These are phyloP conservation scores for Chlorociboria aeruginascens DNA, from an alignment of 495 filamentous ascomycete species.

Conservation along the genomic window DNA sequence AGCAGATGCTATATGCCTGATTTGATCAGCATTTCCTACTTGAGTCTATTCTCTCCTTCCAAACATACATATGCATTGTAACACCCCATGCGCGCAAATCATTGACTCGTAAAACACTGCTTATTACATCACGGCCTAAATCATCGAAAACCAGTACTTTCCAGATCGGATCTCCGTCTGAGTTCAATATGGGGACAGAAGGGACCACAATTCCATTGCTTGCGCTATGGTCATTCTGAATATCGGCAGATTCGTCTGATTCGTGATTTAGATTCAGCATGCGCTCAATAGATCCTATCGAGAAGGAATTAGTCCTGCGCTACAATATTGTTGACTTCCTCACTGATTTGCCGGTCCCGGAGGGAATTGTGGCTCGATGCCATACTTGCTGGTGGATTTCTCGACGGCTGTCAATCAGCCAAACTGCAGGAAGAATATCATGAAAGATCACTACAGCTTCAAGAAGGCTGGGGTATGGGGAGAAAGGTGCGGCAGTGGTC, in stretches of 20 bases:
- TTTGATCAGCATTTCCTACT: conserved; percentile 7
- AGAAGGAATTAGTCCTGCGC: conserved; percentile 16
- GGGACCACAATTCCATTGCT: conserved; percentile 52
- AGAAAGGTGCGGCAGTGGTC: neutral
- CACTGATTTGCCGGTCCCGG: conserved; percentile 94
- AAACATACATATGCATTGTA: conserved; percentile 77
- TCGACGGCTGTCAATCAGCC: conserved; percentile 19
- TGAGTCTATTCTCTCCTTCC: neutral
- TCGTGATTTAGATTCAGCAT: conserved; percentile 90
- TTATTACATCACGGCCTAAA: conserved; percentile 60
- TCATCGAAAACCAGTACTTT: conserved; percentile 53
- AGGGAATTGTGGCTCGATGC: conserved; percentile 63
- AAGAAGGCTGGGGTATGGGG: neutral
- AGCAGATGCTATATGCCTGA: conserved; percentile 66
- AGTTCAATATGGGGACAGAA: conserved; percentile 69
- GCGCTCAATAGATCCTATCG: conserved; percentile 80
- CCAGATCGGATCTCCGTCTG: conserved; percentile 74
- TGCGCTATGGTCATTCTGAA: conserved; percentile 37
- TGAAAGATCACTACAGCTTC: conserved; percentile 1
- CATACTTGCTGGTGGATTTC: conserved; percentile 37
- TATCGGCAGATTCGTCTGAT: conserved; percentile 39
- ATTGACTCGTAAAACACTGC: conserved; percentile 86
- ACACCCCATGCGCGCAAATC: conserved; percentile 88
- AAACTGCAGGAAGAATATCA: conserved; percentile 3
- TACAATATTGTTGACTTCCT: conserved; percentile 21